Percentiles rank a stretch among this genome's conserved stretches.
These are phyloP conservation scores for Trichosporon asahii DNA, from an alignment of 1,284 basidiomycete species.

Conservation along the genomic window DNA sequence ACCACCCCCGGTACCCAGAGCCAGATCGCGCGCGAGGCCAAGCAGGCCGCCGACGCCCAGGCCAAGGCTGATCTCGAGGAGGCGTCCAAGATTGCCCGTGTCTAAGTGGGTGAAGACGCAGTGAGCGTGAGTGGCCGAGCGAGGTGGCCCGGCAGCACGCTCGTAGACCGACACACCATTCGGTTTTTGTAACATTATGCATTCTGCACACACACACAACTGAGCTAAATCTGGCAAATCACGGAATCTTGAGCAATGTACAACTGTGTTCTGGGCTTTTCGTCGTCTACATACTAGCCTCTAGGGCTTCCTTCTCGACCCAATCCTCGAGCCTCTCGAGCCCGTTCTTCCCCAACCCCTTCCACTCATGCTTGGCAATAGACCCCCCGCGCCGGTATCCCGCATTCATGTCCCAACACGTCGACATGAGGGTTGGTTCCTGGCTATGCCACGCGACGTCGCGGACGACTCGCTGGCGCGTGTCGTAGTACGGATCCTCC, in stretches of 20 bases:
- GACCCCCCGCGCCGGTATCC: constrained; percentile 60
- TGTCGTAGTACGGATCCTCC: constrained; percentile 41
- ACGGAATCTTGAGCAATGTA: background rate
- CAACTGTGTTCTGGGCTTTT: background rate
- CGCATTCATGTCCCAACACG: constrained; percentile 70
- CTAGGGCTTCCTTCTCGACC: constrained; percentile 56
- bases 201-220: constrained; percentile 3
- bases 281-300: background rate
- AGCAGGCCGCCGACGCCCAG: background rate
- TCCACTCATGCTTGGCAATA: constrained; percentile 90
- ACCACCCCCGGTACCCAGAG: background rate
- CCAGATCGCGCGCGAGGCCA: background rate
- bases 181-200: constrained; percentile 8
- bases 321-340: constrained; percentile 66
- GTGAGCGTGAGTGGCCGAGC: background rate
- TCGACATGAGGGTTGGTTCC: constrained; percentile 85
- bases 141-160: no score
- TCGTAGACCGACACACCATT: background rate
- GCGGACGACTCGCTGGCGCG: constrained; percentile 52
- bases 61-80: background rate
- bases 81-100: background rate
- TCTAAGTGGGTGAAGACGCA: background rate
- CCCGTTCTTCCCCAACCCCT: constrained; percentile 71
- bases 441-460: constrained; percentile 63
- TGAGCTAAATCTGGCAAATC: background rate